Evolutionary conservation across 495 filamentous ascomycete genomes (phyloP).

Genomic region (Hyaloscypha finlandica): DNA sequence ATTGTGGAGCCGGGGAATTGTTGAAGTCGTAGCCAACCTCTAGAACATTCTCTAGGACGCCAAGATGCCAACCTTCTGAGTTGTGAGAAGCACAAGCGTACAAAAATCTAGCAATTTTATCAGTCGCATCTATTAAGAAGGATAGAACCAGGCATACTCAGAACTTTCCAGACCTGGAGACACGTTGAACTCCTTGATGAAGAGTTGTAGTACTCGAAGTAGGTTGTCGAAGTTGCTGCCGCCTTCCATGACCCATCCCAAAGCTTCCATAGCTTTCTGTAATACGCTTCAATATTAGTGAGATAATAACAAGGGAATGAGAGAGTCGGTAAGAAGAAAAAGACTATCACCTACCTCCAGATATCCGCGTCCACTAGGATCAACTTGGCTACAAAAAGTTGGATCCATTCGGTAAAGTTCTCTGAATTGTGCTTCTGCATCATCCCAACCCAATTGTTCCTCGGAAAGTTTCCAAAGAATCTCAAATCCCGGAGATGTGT

Average conservation of each 20-base stretch:
- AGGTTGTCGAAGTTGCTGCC: neutral
- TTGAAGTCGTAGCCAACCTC: slow-evolving; percentile 1
- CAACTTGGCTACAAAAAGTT: slow-evolving; percentile 4
- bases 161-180: neutral
- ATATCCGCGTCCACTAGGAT: slow-evolving; percentile 7
- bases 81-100: neutral
- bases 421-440: slow-evolving; percentile 3
- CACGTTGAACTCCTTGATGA: slow-evolving; percentile 5
- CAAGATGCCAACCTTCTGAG: neutral
- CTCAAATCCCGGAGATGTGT: slow-evolving; percentile 3
- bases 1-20: slow-evolving; percentile 3
- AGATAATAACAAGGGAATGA: neutral
- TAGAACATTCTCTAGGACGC: slow-evolving; percentile 1
- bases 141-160: neutral
- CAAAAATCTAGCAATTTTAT: slow-evolving; percentile 10
- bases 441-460: slow-evolving; percentile 6
- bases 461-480: slow-evolving; percentile 1
- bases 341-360: neutral
- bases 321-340: neutral
- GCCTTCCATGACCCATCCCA: neutral
- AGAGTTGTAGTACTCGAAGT: slow-evolving; percentile 3
- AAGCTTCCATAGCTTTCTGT: neutral
- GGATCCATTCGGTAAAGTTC: neutral
- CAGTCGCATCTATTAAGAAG: neutral
- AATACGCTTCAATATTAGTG: neutral